A percentile compares a stretch with the other conserved stretches of the same genome.
phyloP scores from a whole-genome alignment of 352 stramenopile genomes.

The Phytophthora pisi region DNA sequence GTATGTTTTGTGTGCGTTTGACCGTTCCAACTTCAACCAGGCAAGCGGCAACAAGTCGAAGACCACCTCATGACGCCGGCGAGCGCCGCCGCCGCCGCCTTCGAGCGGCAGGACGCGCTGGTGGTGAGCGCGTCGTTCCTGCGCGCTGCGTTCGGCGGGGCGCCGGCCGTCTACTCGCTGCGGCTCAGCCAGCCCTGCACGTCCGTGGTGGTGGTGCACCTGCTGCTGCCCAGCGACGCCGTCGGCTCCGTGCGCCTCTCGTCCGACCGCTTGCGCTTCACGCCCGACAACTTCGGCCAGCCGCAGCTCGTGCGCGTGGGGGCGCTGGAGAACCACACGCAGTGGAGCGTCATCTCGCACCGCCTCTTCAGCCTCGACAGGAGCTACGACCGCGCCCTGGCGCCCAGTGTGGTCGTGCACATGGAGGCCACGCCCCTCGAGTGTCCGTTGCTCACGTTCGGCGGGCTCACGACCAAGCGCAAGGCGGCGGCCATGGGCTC shows the following conservation, averaged over 20 bases:
- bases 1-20: conserved; percentile 20
- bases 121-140: conserved; percentile 60
- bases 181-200: conserved; percentile 59
- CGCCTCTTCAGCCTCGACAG: conserved; percentile 70
- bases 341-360: conserved; percentile 62
- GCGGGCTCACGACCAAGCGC: conserved; percentile 48
- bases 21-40: conserved; percentile 14
- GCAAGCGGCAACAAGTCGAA: background rate
- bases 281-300: conserved; percentile 55
- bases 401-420: conserved; percentile 59
- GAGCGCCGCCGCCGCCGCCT: background rate
- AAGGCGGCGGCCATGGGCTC: conserved; percentile 45
- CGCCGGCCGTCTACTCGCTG: conserved; percentile 63
- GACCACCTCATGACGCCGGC: background rate
- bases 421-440: conserved; percentile 40
- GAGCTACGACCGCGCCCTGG: conserved; percentile 60
- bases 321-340: conserved; percentile 47
- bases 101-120: conserved; percentile 33
- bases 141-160: conserved; percentile 58
- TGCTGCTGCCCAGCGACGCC: conserved; percentile 59
- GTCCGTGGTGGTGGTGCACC: conserved; percentile 73
- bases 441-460: conserved; percentile 52
- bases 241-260: conserved; percentile 53
- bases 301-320: conserved; percentile 74
- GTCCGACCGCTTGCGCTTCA: conserved; percentile 76